phyloP scores from a whole-genome alignment of 805 yeast genomes.

The Candida adriatica region DNA sequence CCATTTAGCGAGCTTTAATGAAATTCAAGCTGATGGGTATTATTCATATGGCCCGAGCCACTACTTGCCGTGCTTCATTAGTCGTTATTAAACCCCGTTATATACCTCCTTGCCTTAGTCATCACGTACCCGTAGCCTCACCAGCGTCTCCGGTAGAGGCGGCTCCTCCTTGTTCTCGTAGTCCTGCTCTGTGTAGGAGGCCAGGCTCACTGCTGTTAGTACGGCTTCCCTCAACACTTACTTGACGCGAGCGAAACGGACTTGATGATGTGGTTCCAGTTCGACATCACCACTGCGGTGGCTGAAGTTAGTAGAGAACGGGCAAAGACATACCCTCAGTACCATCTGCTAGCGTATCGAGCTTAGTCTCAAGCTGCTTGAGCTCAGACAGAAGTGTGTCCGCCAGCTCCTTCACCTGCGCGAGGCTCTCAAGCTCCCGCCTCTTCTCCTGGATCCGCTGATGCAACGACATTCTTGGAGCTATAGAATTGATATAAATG shows the following conservation, averaged over 20 bases:
- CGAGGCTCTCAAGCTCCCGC: constrained; percentile 43
- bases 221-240: constrained; percentile 9
- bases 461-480: constrained; percentile 25
- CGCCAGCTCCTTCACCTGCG: constrained; percentile 41
- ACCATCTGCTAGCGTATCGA: constrained; percentile 43
- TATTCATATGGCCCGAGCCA: background rate
- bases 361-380: constrained; percentile 39
- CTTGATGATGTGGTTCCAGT: constrained; percentile 58
- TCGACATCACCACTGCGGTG: constrained; percentile 49
- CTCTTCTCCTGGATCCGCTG: constrained; percentile 35
- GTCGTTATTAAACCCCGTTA: too few relatives aligned
- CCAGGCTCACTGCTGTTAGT: constrained; percentile 28
- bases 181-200: constrained; percentile 30
- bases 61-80: too few relatives aligned
- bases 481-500: too few relatives aligned
- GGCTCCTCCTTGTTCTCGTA: constrained; percentile 27
- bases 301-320: constrained; percentile 24
- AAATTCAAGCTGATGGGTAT: background rate
- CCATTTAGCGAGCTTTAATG: background rate
- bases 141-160: constrained; percentile 61
- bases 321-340: constrained; percentile 32
- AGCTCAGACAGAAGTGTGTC: constrained; percentile 38
- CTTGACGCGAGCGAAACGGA: constrained; percentile 53
- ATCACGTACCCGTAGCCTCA: constrained; percentile 47
- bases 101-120: too few relatives aligned